These are phyloP conservation scores for Candida anglica DNA, from an alignment of 805 yeast species.

Conservation along the genomic window DNA sequence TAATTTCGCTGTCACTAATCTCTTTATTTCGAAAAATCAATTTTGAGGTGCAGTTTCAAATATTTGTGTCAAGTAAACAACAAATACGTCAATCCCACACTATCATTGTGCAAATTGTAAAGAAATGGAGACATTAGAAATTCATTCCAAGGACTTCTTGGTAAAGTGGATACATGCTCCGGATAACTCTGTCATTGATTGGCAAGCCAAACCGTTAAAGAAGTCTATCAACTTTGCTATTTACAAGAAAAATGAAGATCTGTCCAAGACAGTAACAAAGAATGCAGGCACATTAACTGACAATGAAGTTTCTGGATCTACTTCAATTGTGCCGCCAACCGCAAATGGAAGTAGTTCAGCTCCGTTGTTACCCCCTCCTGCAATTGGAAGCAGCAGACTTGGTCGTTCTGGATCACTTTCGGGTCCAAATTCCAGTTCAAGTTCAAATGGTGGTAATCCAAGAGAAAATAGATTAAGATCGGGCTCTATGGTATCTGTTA, in stretches of 20 bases:
- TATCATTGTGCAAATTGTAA: neutral
- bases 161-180: conserved; percentile 88
- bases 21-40: too few relatives aligned
- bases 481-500: conserved; percentile 30
- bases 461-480: conserved; percentile 17
- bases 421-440: conserved; percentile 49
- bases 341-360: neutral
- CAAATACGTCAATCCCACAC: too few relatives aligned
- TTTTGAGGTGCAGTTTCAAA: too few relatives aligned
- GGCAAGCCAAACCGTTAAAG: conserved; percentile 76
- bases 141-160: conserved; percentile 83
- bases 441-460: neutral
- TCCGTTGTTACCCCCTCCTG: neutral
- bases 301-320: conserved; percentile 1
- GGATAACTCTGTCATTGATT: conserved; percentile 59
- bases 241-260: conserved; percentile 28
- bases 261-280: conserved; percentile 3
- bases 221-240: conserved; percentile 39
- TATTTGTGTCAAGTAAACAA: too few relatives aligned
- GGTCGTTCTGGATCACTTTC: conserved; percentile 1
- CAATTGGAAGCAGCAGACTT: too few relatives aligned
- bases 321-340: neutral
- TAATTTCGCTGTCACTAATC: too few relatives aligned
- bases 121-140: conserved; percentile 82
- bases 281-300: neutral